Evolutionary conservation across 1,284 basidiomycete genomes (phyloP), one percentile per base, ranked within the genome.

Genomic region (Leccinum colubrinum): DNA sequence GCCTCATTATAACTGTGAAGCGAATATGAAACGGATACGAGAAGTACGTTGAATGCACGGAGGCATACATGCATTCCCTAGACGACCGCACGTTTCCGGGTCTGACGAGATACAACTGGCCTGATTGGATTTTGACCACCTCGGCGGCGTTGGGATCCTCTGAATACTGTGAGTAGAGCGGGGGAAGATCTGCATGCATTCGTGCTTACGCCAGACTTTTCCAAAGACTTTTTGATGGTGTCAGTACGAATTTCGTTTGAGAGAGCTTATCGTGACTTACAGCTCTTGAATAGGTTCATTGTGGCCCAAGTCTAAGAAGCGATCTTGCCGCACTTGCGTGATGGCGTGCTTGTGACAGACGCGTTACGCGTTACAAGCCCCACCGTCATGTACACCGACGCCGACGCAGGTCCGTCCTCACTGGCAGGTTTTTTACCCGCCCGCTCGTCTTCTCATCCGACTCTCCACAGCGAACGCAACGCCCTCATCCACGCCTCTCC

Each of bases 51-150:
- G 48, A 9, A 46, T 35, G 58, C 8, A 17, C 6, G 33, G 62
- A 30, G 27, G 82, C 94, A 70, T 73, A 97, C 95, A 99, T 97
- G 94, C 97, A 99, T 82, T 98, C 97, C 69, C 95, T 82, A 11
- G 91, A 91, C 46, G 94, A 92, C 68, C 97, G 91, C 68, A 97
- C 90, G 67, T 90, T 92, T 63, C 93, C 94, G 46, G 94, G 92
- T 55, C 97, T 87, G 61, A 97, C 88, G 63, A 98, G 88, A 77
- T 91, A 97, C 33, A 99, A 85, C 72, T 95, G 90, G 3, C 97
- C 97, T 65, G 91, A 89, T 14, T 94, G 91, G 61, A 98, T 93
- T 80, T 97, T 97, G 58, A 97, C 94, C 57, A 99, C 84, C 76
- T 97, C 95, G 17, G 94, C 87, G 60, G 94, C 93, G 76, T 95